Conservation (phyloP, 192 early-diverging fungal species). For the Coemansia umbellata region DNA sequence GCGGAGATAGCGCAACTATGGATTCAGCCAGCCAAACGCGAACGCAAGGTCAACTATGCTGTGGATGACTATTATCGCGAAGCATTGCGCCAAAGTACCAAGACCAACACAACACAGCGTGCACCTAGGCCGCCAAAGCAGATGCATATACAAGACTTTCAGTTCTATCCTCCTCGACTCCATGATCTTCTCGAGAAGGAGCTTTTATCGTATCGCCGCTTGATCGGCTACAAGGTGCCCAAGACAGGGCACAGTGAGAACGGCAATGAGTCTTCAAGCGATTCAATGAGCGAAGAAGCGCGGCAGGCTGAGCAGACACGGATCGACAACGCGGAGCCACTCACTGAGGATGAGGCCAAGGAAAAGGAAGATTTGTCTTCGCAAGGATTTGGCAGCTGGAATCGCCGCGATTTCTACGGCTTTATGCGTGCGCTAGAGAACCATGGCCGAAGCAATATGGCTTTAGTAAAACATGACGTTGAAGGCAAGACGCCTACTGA, state of each 20-base stretch:
- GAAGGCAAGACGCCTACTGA: constrained; percentile 90
- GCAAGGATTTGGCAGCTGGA: constrained; percentile 89
- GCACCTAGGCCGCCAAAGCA: constrained; percentile 65
- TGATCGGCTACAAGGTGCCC: constrained; percentile 69
- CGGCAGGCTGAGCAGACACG: constrained; percentile 72
- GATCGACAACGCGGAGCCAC: constrained; percentile 84
- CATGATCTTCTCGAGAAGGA: constrained; percentile 80
- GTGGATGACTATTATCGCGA: constrained; percentile 93
- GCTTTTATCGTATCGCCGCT: constrained; percentile 65
- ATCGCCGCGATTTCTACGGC: constrained; percentile 79
- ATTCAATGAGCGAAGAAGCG: constrained; percentile 55
- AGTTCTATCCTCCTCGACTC: constrained; percentile 84
- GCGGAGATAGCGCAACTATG: constrained; percentile 55
- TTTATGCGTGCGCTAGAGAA: constrained; percentile 85
- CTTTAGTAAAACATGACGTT: constrained; percentile 76
- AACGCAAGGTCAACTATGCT: constrained; percentile 87
- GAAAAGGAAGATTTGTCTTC: constrained; percentile 65
- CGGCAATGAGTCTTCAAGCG: constrained; percentile 20
- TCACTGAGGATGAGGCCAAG: constrained; percentile 82
- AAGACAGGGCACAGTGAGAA: constrained; percentile 44
- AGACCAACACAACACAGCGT: constrained; percentile 58
- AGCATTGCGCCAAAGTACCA: constrained; percentile 65
- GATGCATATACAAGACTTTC: constrained; percentile 78
- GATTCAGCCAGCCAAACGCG: constrained; percentile 93
- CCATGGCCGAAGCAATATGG: constrained; percentile 74